Percentiles rank a stretch among this genome's conserved stretches.
phyloP scores from a whole-genome alignment of 2,329 filamentous ascomycete genomes.

The Colletotrichum sp. region DNA sequence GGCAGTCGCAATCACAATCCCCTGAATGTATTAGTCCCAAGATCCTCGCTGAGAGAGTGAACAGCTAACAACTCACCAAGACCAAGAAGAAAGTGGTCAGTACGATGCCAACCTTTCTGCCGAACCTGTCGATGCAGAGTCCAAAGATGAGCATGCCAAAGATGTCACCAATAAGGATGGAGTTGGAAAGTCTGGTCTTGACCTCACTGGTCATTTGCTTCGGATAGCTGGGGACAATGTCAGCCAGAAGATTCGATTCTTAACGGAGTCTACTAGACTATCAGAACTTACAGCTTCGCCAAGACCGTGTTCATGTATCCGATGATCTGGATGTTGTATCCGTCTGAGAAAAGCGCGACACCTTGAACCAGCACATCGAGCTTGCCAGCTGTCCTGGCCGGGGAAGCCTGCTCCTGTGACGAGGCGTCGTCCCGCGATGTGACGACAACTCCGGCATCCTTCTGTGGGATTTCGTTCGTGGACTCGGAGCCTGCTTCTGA shows the following conservation, averaged over 20 bases:
- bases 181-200: slow-evolving; percentile 43
- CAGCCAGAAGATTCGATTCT: neutral
- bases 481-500: neutral
- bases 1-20: slow-evolving; percentile 48
- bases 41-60: rapidly evolving
- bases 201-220: slow-evolving; percentile 35
- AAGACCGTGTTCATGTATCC: slow-evolving; percentile 37
- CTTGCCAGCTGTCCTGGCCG: neutral
- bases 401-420: neutral
- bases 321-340: slow-evolving; percentile 39
- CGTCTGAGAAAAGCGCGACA: slow-evolving; percentile 36
- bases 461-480: neutral
- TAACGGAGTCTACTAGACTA: rapidly evolving
- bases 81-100: slow-evolving; percentile 51
- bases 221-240: slow-evolving; percentile 19
- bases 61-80: slow-evolving; percentile 20
- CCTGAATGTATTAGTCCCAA: slow-evolving; percentile 7
- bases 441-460: neutral
- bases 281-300: slow-evolving; percentile 25
- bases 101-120: slow-evolving; percentile 50
- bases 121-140: slow-evolving; percentile 49
- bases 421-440: neutral
- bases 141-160: slow-evolving; percentile 45
- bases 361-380: slow-evolving; percentile 31
- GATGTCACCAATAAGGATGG: slow-evolving; percentile 44